Base-by-base conservation (phyloP, 2,329 filamentous ascomycete species). In the Hymenoscyphus infarciens region DNA sequence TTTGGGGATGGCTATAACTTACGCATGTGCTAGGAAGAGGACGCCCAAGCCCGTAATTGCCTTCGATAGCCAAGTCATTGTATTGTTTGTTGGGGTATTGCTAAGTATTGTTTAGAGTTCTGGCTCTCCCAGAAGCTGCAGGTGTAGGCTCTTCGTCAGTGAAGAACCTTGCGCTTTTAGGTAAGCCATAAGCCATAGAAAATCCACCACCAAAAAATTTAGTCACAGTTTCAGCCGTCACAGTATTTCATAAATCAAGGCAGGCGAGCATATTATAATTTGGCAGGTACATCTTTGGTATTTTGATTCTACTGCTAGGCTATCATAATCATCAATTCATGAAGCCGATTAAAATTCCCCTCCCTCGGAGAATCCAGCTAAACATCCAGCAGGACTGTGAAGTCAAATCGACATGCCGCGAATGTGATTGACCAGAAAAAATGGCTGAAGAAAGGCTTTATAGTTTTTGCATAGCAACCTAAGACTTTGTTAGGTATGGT, bases 391-490 rank as follows among this genome's bases (percentile, higher is more conserved):
- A 63, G 53, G 65, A 67, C 60, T 57, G 52, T 66, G 61, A 66
- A 61, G 64, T 72, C 64, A 70, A 66, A 64, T 69, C 61, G 65
- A 60, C 66, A 69, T 67, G 67, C 65, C 64, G 57, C 39, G 62
- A 63, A 57, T 55, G 64, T 39, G 64, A 62, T 56, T 45, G 56
- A 61, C 57, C 61, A 65, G 29, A 57, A 57, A 68, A 70, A 71
- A 54, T 29, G 64, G 64, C 53, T 38, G 63, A 49, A 42, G 27
- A 27, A n/a, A 61, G 7, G 31, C 13, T 72, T 87, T 92, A 97
- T 81, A 94, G 82, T 85, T 96, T 96, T 84, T 92, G 88, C 92
- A 96, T 96, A 77, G 91, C 91, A 79, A 81, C 80, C 80, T 80
- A 53, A 52, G 66, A 59, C 60, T 71, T 29, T 22, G 7, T 25